Conservation (phyloP, 805 yeast species). For the Candida silvicultrix region DNA sequence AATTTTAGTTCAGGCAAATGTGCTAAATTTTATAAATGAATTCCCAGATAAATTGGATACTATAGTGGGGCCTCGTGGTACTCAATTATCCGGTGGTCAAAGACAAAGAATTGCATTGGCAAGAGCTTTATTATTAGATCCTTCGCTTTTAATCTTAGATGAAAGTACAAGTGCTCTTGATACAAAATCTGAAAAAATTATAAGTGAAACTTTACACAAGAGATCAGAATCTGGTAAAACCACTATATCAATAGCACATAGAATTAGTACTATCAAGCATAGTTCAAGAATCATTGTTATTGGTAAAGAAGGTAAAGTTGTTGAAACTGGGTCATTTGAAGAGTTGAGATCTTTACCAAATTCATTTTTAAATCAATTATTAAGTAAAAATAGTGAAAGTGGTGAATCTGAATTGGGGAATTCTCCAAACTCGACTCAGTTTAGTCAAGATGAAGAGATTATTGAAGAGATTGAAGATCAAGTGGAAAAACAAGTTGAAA, state of each 20-base stretch:
- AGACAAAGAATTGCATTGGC: conserved; percentile 91
- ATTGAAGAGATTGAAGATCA: conserved; percentile 4
- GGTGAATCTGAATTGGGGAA: too few species aligned
- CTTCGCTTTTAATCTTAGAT: conserved; percentile 77
- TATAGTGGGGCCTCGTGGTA: conserved; percentile 77
- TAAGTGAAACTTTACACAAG: conserved; percentile 60
- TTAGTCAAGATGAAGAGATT: conserved; percentile 6
- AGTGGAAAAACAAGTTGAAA: conserved; percentile 3
- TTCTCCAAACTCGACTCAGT: too few species aligned
- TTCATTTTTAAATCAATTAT: conserved; percentile 28
- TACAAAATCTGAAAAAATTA: conserved; percentile 79
- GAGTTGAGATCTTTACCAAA: conserved; percentile 37
- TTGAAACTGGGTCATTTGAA: conserved; percentile 60
- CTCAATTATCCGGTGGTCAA: conserved; percentile 93
- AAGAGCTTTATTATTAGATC: conserved; percentile 72
- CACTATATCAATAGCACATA: conserved; percentile 85
- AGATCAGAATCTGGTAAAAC: conserved; percentile 57
- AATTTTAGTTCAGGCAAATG: conserved; percentile 69
- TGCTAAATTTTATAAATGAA: conserved; percentile 56
- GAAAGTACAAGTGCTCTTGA: conserved; percentile 96
- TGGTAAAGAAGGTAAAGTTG: conserved; percentile 66
- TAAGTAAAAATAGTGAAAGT: conserved; percentile 24
- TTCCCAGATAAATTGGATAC: conserved; percentile 85
- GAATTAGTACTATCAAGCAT: conserved; percentile 80
- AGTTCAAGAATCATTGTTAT: conserved; percentile 78